Percentiles rank a stretch among this genome's conserved stretches.
These are phyloP conservation scores for Plectosphaerella cucumerina DNA, from an alignment of 2,329 filamentous ascomycete genomes.

Conservation along the genomic window DNA sequence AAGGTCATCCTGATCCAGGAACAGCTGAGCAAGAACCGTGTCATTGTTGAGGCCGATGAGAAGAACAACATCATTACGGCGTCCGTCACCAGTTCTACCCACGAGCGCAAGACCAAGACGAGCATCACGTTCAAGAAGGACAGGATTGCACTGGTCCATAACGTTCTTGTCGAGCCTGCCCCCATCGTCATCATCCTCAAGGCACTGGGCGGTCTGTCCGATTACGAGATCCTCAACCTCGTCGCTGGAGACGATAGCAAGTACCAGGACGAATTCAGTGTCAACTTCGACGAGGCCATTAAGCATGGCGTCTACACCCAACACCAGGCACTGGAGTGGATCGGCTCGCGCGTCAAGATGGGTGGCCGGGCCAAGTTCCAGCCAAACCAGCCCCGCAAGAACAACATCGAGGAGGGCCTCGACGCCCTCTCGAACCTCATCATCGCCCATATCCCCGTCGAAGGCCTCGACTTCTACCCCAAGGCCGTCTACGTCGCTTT, in stretches of 20 bases:
- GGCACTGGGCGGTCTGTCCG: slow-evolving; percentile 87
- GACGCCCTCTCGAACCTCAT: slow-evolving; percentile 91
- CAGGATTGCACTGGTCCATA: slow-evolving; percentile 83
- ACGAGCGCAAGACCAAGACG: slow-evolving; percentile 96
- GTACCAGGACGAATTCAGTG: slow-evolving; percentile 91
- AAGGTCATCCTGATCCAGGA: slow-evolving; percentile 99
- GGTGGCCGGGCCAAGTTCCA: slow-evolving; percentile 60
- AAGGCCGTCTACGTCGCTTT: slow-evolving; percentile 95
- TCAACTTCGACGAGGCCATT: slow-evolving; percentile 91
- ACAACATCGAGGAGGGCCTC: slow-evolving; percentile 84
- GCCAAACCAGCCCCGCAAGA: slow-evolving; percentile 57
- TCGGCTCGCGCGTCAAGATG: slow-evolving; percentile 84
- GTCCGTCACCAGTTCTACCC: slow-evolving; percentile 95
- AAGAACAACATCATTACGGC: slow-evolving; percentile 94
- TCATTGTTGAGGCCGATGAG: slow-evolving; percentile 89
- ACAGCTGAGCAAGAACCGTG: slow-evolving; percentile 97
- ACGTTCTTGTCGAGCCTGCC: slow-evolving; percentile 88
- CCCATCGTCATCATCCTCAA: slow-evolving; percentile 92
- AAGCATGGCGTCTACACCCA: slow-evolving; percentile 86
- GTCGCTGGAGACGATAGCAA: slow-evolving; percentile 81
- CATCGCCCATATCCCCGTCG: slow-evolving; percentile 89
- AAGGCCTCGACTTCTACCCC: slow-evolving; percentile 90
- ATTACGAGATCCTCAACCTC: slow-evolving; percentile 90
- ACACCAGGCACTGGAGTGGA: slow-evolving; percentile 90
- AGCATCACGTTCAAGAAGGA: slow-evolving; percentile 95